Conservation (phyloP, 495 filamentous ascomycete genomes). For the Aspergillus biplanus region DNA sequence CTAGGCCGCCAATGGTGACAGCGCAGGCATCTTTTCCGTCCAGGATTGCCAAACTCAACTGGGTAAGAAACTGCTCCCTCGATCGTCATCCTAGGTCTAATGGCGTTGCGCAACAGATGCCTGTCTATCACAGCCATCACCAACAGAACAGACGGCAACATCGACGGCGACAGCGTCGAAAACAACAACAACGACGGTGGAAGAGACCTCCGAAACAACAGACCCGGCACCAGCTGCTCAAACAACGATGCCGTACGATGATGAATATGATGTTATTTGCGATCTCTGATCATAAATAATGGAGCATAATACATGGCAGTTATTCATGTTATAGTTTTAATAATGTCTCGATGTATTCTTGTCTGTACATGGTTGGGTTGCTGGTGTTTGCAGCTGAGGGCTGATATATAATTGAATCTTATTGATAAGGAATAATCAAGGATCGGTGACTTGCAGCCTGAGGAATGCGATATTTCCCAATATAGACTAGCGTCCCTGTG, state of each 20-base stretch:
- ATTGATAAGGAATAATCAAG: not conserved
- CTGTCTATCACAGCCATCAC: constrained; percentile 10
- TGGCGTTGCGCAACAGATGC: constrained; percentile 1
- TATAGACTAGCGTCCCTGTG: constrained; percentile 23
- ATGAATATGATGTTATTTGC: constrained; percentile 22
- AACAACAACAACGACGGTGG: not conserved
- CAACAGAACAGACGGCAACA: constrained; percentile 1
- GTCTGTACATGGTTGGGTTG: not conserved
- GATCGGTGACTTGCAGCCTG: constrained; percentile 22
- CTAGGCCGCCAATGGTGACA: constrained; percentile 24
- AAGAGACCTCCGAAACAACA: not conserved
- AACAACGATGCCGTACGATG: constrained; percentile 24
- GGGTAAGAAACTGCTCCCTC: constrained; percentile 10
- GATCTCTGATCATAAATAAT: constrained; percentile 14
- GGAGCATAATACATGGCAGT: not conserved
- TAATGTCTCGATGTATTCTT: no score
- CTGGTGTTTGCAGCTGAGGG: not conserved
- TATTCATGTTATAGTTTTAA: not conserved
- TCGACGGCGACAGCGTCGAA: not conserved
- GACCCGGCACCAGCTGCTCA: constrained; percentile 6
- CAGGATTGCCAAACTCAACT: constrained; percentile 26
- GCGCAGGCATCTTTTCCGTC: constrained; percentile 18
- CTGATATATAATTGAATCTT: not conserved
- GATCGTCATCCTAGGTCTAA: not conserved
- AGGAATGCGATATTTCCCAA: constrained; percentile 29